These are phyloP conservation scores for Coemansia sp. DNA, from an alignment of 192 early-diverging fungal genomes.

Conservation along the genomic window DNA sequence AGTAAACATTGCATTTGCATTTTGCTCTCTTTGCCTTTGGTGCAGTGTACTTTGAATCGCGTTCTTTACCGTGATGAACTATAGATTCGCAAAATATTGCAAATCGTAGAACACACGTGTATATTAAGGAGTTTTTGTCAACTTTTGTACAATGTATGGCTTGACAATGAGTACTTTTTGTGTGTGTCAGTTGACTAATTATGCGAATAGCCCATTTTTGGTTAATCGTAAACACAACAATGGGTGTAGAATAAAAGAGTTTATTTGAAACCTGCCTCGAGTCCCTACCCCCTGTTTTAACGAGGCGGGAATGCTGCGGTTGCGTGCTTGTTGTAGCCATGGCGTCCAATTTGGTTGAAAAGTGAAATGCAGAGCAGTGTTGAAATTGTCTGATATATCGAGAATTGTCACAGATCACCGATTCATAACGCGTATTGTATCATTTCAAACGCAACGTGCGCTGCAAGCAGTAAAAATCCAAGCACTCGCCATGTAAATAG, in stretches of 20 bases:
- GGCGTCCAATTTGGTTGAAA: neutral
- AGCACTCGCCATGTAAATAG: neutral
- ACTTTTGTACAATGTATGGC: neutral
- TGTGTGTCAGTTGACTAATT: constrained; percentile 1
- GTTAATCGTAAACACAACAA: neutral
- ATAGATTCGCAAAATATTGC: neutral
- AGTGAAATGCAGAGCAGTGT: neutral
- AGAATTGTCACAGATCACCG: neutral
- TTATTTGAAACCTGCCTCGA: neutral
- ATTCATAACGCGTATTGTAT: neutral
- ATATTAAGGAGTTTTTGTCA: neutral
- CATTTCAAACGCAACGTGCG: neutral
- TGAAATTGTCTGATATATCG: neutral
- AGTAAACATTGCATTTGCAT: neutral
- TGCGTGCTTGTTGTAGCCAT: neutral
- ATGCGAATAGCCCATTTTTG: constrained; percentile 1
- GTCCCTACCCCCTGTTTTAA: neutral
- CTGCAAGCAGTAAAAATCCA: neutral
- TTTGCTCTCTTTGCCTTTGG: neutral
- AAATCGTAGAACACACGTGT: neutral
- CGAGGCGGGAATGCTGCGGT: neutral
- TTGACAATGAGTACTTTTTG: neutral
- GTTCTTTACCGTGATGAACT: neutral
- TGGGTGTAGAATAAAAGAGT: neutral
- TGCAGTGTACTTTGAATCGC: neutral